Evolutionary conservation across 2,329 filamentous ascomycete genomes (phyloP).

Genomic region (Hypocreales sp.): DNA sequence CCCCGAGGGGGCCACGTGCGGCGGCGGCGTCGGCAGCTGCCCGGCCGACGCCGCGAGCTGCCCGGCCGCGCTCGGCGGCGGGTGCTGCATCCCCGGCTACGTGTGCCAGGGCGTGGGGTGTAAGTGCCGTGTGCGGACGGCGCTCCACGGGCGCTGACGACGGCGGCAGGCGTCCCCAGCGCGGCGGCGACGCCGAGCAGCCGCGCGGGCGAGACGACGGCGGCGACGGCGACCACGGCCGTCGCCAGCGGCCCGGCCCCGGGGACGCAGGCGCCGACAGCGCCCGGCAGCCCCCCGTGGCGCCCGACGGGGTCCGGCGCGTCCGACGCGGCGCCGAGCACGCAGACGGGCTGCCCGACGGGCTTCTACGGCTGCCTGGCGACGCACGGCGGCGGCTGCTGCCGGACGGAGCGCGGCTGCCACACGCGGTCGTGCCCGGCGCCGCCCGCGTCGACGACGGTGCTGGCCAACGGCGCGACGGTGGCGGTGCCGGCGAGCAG

Average conservation of each 20-base stretch:
- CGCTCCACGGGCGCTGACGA: neutral
- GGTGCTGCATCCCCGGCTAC: conserved; percentile 62
- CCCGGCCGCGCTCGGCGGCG: conserved; percentile 48
- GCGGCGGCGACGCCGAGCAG: conserved; percentile 9
- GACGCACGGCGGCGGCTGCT: conserved; percentile 70
- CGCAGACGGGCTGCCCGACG: conserved; percentile 50
- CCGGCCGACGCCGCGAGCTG: conserved; percentile 48
- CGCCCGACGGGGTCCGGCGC: conserved; percentile 21
- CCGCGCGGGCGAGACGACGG: conserved; percentile 6
- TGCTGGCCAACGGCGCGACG: conserved; percentile 53
- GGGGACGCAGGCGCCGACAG: conserved; percentile 21
- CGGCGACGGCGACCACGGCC: conserved; percentile 5
- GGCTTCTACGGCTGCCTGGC: conserved; percentile 88
- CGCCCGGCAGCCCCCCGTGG: conserved; percentile 27
- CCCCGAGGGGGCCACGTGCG: conserved; percentile 47
- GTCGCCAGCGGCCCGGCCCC: conserved; percentile 6
- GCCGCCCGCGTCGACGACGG: conserved; percentile 39
- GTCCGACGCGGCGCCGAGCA: conserved; percentile 16
- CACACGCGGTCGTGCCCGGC: conserved; percentile 63
- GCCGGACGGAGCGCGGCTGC: conserved; percentile 75
- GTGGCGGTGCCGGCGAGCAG: conserved; percentile 45
- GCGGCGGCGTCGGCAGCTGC: conserved; percentile 47
- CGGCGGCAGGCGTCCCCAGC: conserved; percentile 14
- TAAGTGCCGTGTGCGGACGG: conserved; percentile 22
- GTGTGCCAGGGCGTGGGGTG: conserved; percentile 56